phyloP scores from a whole-genome alignment of 306 rosid species.

The Coriaria nepalensis region DNA sequence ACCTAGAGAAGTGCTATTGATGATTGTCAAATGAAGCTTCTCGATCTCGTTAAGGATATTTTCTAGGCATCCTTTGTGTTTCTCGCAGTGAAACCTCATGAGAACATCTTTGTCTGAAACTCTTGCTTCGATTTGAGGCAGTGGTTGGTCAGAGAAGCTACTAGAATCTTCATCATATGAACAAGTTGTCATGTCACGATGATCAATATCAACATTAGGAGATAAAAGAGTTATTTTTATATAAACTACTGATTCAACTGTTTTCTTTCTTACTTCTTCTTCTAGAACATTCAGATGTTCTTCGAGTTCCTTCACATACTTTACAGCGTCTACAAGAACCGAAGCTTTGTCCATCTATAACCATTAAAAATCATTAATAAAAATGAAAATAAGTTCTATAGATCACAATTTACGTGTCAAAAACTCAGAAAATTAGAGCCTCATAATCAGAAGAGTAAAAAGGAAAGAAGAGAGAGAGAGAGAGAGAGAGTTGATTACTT shows the following conservation, averaged over 20 bases:
- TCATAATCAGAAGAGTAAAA: too few relatives aligned
- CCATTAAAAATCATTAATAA: too few relatives aligned
- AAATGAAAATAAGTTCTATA: too few relatives aligned
- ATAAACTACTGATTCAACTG: constrained; percentile 27
- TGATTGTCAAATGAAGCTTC: constrained; percentile 35
- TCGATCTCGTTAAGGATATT: constrained; percentile 30
- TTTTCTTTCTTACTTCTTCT: constrained; percentile 32
- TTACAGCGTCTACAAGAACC: constrained; percentile 64
- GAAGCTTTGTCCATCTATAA: constrained; percentile 85
- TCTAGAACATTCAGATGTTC: constrained; percentile 44
- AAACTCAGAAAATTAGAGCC: not conserved
- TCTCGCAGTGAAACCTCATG: constrained; percentile 51
- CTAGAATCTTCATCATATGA: constrained; percentile 24
- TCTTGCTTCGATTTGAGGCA: constrained; percentile 65
- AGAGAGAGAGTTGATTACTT: too few relatives aligned
- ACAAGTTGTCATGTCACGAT: too few relatives aligned
- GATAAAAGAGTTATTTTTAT: constrained; percentile 37
- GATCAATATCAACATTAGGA: constrained; percentile 13
- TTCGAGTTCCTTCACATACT: constrained; percentile 46
- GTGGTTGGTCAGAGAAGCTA: constrained; percentile 18
- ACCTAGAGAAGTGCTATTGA: too few relatives aligned
- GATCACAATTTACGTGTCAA: not conserved
- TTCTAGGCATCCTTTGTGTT: constrained; percentile 23
- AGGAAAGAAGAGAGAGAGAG: too few relatives aligned
- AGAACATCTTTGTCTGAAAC: constrained; percentile 44